Conservation (phyloP, 192 early-diverging fungal genomes). For the Endogone sp. region DNA sequence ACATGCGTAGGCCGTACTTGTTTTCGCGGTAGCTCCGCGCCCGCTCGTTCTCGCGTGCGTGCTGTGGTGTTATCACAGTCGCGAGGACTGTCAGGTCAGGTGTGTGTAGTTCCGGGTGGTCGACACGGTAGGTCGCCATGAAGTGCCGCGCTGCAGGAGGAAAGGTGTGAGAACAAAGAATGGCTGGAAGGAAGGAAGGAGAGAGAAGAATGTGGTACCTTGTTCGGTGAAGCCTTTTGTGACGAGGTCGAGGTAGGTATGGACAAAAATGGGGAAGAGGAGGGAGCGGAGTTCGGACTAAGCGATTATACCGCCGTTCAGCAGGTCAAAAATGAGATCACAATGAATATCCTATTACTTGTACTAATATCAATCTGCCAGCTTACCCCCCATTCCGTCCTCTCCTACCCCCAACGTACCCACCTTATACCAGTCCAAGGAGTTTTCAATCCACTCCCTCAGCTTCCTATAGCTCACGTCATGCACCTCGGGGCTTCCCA, state of each 20-base stretch:
- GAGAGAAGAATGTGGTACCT: conserved; percentile 29
- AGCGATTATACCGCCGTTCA: conserved; percentile 7
- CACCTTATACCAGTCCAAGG: conserved; percentile 91
- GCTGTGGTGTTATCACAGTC: conserved; percentile 66
- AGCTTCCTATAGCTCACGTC: conserved; percentile 74
- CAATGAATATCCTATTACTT: too few species aligned
- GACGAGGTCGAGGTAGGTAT: conserved; percentile 87
- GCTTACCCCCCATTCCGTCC: not conserved
- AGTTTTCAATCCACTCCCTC: conserved; percentile 87
- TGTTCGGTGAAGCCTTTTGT: conserved; percentile 42
- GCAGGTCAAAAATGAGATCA: too few species aligned
- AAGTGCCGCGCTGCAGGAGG: conserved; percentile 60
- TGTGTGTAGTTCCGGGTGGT: conserved; percentile 75
- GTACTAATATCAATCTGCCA: not conserved
- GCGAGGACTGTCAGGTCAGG: conserved; percentile 65
- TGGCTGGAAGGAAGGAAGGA: conserved; percentile 5
- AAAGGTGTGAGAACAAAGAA: conserved; percentile 1
- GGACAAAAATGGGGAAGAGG: conserved; percentile 89
- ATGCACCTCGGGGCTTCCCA: conserved; percentile 80
- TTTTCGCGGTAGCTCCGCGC: conserved; percentile 75
- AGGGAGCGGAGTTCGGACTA: conserved; percentile 81
- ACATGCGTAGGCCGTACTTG: conserved; percentile 85
- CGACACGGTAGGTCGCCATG: conserved; percentile 66
- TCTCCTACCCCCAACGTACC: not conserved
- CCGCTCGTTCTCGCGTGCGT: conserved; percentile 78